These are phyloP conservation scores for Dalechampia spathulata DNA, from an alignment of 441 rosid genomes.

Conservation along the genomic window DNA sequence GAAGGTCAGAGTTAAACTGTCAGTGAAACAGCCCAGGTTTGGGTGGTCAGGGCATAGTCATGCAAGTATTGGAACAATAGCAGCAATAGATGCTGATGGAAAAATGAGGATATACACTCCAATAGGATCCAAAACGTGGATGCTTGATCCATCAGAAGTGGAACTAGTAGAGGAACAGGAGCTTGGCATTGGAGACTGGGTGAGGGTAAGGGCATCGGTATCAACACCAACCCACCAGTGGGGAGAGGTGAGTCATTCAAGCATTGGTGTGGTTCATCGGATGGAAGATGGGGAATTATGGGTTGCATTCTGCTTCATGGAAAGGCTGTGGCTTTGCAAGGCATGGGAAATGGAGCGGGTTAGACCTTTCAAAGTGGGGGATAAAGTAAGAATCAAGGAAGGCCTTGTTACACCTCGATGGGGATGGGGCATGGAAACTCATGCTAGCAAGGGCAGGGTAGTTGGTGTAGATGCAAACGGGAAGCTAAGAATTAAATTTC, in stretches of 20 bases:
- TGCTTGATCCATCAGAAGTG: constrained; percentile 94
- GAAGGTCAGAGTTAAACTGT: constrained; percentile 64
- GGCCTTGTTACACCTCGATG: constrained; percentile 81
- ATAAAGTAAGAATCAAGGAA: constrained; percentile 69
- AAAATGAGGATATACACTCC: constrained; percentile 93
- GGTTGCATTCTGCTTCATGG: constrained; percentile 86
- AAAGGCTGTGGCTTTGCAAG: constrained; percentile 94
- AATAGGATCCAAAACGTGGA: constrained; percentile 87
- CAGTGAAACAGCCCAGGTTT: constrained; percentile 88
- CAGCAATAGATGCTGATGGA: constrained; percentile 93
- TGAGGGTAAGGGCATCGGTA: constrained; percentile 57
- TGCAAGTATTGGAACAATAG: constrained; percentile 66
- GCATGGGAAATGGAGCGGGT: constrained; percentile 78
- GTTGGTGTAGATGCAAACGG: constrained; percentile 98
- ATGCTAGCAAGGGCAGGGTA: constrained; percentile 79
- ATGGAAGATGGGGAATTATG: constrained; percentile 74
- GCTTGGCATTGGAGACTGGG: constrained; percentile 87
- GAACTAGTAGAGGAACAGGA: constrained; percentile 79
- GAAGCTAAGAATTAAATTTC: constrained; percentile 79
- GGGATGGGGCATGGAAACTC: constrained; percentile 99
- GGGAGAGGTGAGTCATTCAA: constrained; percentile 93
- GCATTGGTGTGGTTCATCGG: constrained; percentile 86
- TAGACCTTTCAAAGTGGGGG: constrained; percentile 70
- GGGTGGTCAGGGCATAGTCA: constrained; percentile 96
- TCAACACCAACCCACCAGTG: constrained; percentile 79